These are phyloP conservation scores for Syncephalastrum sp. DNA, from an alignment of 371 early-diverging fungal genomes.

Conservation along the genomic window DNA sequence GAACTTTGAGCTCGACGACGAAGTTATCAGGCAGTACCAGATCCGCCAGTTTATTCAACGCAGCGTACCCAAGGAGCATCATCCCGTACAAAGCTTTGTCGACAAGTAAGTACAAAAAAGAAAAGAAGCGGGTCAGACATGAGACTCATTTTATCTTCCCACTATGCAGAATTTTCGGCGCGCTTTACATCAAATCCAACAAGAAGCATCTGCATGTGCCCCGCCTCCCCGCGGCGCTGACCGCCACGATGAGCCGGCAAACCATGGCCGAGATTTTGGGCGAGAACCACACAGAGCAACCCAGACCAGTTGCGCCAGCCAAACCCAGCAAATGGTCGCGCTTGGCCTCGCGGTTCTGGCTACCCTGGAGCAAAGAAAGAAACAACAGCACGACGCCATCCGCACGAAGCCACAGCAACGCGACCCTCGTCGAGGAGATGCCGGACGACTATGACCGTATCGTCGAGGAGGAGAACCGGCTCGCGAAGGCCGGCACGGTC, in stretches of 20 bases:
- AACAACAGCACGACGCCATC: too few species aligned
- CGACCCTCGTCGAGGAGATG: constrained; percentile 7
- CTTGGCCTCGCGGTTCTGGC: too few species aligned
- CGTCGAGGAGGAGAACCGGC: constrained; percentile 46
- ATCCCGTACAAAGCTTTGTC: constrained; percentile 29
- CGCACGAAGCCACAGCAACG: neutral
- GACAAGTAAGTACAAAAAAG: constrained; percentile 12
- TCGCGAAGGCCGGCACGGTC: constrained; percentile 21
- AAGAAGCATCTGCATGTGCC: constrained; percentile 42
- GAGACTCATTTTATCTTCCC: neutral
- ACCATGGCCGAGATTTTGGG: constrained; percentile 20
- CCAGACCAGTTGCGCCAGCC: too few species aligned
- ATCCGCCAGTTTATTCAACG: constrained; percentile 54
- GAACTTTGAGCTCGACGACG: constrained; percentile 63
- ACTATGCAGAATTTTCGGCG: constrained; percentile 22
- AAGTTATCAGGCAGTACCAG: constrained; percentile 57
- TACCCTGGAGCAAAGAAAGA: too few species aligned
- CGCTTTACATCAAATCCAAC: constrained; percentile 25
- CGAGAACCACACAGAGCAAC: too few species aligned
- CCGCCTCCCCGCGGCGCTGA: constrained; percentile 43
- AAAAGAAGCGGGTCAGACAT: neutral
- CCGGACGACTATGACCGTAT: constrained; percentile 41
- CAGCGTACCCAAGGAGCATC: constrained; percentile 37
- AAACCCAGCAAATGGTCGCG: too few species aligned
- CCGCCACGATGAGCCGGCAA: constrained; percentile 30